Base-by-base conservation (phyloP, 2,329 filamentous ascomycete species). In the Penicillium hesseltinei region DNA sequence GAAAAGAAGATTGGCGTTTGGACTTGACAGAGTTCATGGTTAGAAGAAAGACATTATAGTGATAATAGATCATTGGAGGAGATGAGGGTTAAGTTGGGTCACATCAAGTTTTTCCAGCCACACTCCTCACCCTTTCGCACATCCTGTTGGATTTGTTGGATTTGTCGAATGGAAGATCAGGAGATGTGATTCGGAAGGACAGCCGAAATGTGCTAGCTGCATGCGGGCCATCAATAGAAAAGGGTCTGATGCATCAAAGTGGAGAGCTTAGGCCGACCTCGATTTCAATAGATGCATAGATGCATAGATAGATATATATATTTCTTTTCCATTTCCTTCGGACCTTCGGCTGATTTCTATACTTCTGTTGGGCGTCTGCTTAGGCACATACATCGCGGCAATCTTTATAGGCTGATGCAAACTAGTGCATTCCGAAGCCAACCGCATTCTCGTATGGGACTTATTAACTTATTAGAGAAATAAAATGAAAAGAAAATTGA, bases 391-490 rank as follows among this genome's bases (percentile, higher is more conserved):
- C 19, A 19, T 48, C 43, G 23, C 38, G 40, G 47, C 38, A 57
- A 54, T 53, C 36, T 36, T 19, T 25, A 27, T 43, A 25, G 17
- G 21, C 29, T 25, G n/a, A 38, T 36, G 38, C 25, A 44, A 31
- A 54, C 51, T 43, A 40, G 21, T 50, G 23, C 33, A 54, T 60
- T 60, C 21, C 29, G 42, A 55, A 55, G 48, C 48, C 44, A 54
- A 50, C 58, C 23, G 58, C 56, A 52, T 58, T 31, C 56, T 60
- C 56, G 58, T 60, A 58, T 35, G 49, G 11, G 36, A 36, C 17
- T 19, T 10, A 10, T 38, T 19, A n/a, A 36, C 13, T 23, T 7
- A 35, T 17, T 46, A 33, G 5, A 43, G 19, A 21, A 19, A 29
- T 8, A 11, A 43, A 48, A 57, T 11, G 29, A 31, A 50, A 23